Percentiles rank a stretch among this genome's conserved stretches.
These are phyloP conservation scores for Cutaneotrichosporon cyanovorans DNA, from an alignment of 1,284 basidiomycete species.

Conservation along the genomic window DNA sequence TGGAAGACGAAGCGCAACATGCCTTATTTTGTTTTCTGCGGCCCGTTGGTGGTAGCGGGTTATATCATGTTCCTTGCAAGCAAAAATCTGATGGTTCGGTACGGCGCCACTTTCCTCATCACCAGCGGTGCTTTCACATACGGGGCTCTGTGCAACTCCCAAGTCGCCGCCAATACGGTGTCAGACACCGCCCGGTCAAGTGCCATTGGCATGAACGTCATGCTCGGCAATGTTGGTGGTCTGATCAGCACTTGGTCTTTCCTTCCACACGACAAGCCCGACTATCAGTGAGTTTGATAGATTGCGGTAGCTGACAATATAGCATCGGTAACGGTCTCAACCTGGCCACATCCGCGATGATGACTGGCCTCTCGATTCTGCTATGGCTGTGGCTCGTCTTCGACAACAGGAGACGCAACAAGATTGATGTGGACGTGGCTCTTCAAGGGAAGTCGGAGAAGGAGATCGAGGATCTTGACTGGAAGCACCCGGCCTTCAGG, in stretches of 20 bases:
- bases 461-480: slow-evolving; percentile 12
- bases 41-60: slow-evolving; percentile 34
- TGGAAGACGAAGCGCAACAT: slow-evolving; percentile 34
- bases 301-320: not conserved
- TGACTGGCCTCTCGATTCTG: slow-evolving; percentile 2
- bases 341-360: slow-evolving; percentile 9
- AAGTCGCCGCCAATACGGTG: slow-evolving; percentile 9
- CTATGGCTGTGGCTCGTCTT: slow-evolving; percentile 4
- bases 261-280: slow-evolving; percentile 4
- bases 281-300: slow-evolving; percentile 5
- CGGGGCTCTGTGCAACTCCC: slow-evolving; percentile 10
- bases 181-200: slow-evolving; percentile 11
- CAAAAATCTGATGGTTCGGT: slow-evolving; percentile 1
- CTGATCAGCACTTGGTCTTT: slow-evolving; percentile 14
- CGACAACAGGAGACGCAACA: slow-evolving; percentile 12
- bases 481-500: slow-evolving; percentile 13
- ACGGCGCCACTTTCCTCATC: slow-evolving; percentile 16
- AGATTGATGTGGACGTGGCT: slow-evolving; percentile 2
- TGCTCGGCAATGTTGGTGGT: slow-evolving; percentile 16
- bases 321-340: slow-evolving; percentile 19
- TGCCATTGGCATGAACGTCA: slow-evolving; percentile 8
- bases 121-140: slow-evolving; percentile 10
- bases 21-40: slow-evolving; percentile 25
- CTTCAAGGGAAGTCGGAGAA: slow-evolving; percentile 4
- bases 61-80: slow-evolving; percentile 32